Base-by-base conservation (phyloP, 768 basidiomycete species). In the Collybiopsis luxurians region DNA sequence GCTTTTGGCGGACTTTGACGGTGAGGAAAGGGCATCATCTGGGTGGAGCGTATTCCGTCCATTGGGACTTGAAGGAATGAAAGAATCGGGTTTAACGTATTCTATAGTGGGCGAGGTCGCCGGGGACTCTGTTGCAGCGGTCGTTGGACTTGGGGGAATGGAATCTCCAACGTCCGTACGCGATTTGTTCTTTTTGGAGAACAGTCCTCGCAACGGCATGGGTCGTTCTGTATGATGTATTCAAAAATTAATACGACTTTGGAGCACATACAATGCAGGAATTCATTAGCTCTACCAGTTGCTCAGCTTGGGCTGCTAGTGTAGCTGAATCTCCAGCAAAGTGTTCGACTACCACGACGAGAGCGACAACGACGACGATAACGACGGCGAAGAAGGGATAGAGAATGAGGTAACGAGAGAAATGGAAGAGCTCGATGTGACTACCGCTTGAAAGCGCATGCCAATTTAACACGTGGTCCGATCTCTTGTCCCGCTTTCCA, bases 51-150 rank as follows among this genome's bases (percentile, higher is more conserved):
- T 56, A 34, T 17, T 50, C 4, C 57, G 27, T 5, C 62, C 62
- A 52, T 63, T 61, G 15, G 60, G 64, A 40, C 57, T 59, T 17
- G 62, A 58, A 19, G 64, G 64, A 2, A 60, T 26, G 6, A 62
- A 51, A 40, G 60, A 67, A 60, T 67, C 64, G 5, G 68, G 59
- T 28, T 63, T 58, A 49, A 73, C 64, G 60, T 69, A 64, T 59
- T 72, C 73, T 17, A 61, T 47, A n/a, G 64, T 60, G 21, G 64
- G 60, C 23, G 64, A 65, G 45, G 50, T 34, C 13, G 40, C 15
- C 11, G 38, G 1, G 11, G 60, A 61, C 2, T 55, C 57, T 10
- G 51, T 28, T 36, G 28, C 55, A 26, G 59, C 45, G 31, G 43
- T 45, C 2, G 55, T 24, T 12, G 48, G 48, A 23, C 48, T 49